These are phyloP conservation scores for Herpetomonas muscarum DNA, from an alignment of 208 protist species.

Conservation along the genomic window DNA sequence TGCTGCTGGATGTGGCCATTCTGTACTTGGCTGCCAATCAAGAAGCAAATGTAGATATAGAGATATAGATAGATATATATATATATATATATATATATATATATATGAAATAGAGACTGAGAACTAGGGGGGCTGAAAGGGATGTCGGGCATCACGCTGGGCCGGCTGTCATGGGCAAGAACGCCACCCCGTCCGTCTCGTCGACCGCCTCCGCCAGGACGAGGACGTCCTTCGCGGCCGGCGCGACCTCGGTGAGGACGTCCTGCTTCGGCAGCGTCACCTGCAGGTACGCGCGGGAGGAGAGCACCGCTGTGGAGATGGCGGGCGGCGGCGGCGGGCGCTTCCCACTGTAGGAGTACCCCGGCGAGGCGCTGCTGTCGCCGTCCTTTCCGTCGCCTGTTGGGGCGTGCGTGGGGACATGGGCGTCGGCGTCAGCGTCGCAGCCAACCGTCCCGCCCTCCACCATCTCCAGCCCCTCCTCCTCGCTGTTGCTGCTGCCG, in stretches of 20 bases:
- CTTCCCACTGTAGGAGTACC: neutral
- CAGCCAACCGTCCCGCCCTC: no score
- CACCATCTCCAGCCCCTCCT: no score
- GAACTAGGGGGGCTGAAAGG: neutral
- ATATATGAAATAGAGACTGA: slow-evolving; percentile 1
- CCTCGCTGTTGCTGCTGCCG: neutral
- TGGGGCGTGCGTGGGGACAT: no score
- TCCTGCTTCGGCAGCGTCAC: slow-evolving; percentile 24
- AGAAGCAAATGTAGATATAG: slow-evolving; percentile 8
- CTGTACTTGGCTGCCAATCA: no score
- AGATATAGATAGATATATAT: slow-evolving; percentile 1
- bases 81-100: slow-evolving; percentile 3
- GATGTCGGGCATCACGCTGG: no score
- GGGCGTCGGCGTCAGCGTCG: no score
- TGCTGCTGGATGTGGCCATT: no score
- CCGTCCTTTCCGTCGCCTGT: no score
- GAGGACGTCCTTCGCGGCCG: slow-evolving; percentile 12
- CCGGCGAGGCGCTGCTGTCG: neutral
- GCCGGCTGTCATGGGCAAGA: slow-evolving; percentile 23
- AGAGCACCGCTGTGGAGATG: slow-evolving; percentile 9
- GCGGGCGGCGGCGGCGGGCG: slow-evolving; percentile 9
- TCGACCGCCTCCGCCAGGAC: slow-evolving; percentile 30
- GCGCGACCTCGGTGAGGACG: slow-evolving; percentile 15
- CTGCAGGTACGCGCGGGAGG: slow-evolving; percentile 19
- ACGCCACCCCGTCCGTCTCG: slow-evolving; percentile 24